phyloP scores from a whole-genome alignment of 2,329 filamentous ascomycete genomes.

The Elsinoe batatas region DNA sequence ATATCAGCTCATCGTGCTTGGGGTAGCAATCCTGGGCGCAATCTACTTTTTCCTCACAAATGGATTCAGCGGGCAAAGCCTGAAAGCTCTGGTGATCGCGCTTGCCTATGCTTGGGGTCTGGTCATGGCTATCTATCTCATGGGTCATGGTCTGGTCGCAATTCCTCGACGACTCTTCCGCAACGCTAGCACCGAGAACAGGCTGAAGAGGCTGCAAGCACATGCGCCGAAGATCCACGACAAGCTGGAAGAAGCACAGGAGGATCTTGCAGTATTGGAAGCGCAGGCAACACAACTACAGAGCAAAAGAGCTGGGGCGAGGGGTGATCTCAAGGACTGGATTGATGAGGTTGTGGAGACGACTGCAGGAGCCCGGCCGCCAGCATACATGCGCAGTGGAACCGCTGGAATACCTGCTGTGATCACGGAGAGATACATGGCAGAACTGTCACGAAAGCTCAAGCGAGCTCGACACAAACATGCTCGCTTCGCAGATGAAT shows the following conservation, averaged over 20 bases:
- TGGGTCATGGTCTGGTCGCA: constrained; percentile 92
- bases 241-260: constrained; percentile 72
- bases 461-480: constrained; percentile 74
- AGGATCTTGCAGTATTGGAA: constrained; percentile 71
- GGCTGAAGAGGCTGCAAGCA: constrained; percentile 64
- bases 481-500: constrained; percentile 73
- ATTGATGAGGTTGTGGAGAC: constrained; percentile 86
- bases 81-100: constrained; percentile 85
- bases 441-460: constrained; percentile 74
- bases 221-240: constrained; percentile 78
- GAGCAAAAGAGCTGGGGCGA: constrained; percentile 68
- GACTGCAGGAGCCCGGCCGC: constrained; percentile 44
- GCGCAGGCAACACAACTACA: constrained; percentile 69
- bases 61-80: constrained; percentile 48
- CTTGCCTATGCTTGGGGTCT: constrained; percentile 91
- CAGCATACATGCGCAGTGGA: constrained; percentile 43
- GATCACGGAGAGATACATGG: constrained; percentile 86
- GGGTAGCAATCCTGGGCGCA: constrained; percentile 58
- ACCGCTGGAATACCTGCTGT: constrained; percentile 54
- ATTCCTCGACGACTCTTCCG: constrained; percentile 74
- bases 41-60: constrained; percentile 76
- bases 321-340: constrained; percentile 75
- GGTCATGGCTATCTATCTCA: constrained; percentile 85
- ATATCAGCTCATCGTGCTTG: constrained; percentile 74
- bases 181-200: constrained; percentile 65